Evolutionary conservation across 495 filamentous ascomycete species (phyloP).

Genomic region (Lophium mytilinum): DNA sequence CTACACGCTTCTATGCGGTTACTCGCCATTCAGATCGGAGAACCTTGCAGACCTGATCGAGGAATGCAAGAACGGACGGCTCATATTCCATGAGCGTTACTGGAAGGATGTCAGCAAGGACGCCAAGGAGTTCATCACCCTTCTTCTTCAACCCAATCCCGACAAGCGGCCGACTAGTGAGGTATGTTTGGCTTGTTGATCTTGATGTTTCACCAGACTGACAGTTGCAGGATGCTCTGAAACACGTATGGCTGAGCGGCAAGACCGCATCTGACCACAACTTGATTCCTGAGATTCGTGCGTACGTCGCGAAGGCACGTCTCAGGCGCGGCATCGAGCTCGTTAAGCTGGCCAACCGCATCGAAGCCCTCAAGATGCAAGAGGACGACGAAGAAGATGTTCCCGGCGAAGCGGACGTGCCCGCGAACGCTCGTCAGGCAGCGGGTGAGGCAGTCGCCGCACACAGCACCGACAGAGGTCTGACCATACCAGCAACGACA

Average conservation of each 20-base stretch:
- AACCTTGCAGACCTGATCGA: conserved; percentile 90
- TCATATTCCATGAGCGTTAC: conserved; percentile 96
- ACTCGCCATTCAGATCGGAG: conserved; percentile 95
- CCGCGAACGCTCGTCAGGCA: conserved; percentile 45
- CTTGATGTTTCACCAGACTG: background rate
- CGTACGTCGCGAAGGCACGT: conserved; percentile 84
- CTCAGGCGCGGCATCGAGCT: conserved; percentile 92
- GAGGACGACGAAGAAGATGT: conserved; percentile 79
- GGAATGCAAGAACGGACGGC: conserved; percentile 79
- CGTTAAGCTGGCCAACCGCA: conserved; percentile 93
- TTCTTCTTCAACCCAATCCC: conserved; percentile 71
- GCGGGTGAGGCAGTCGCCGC: conserved; percentile 32
- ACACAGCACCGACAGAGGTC: conserved; percentile 31
- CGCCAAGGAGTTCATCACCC: conserved; percentile 88
- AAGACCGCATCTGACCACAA: conserved; percentile 88
- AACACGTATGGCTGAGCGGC: conserved; percentile 85
- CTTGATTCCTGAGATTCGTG: conserved; percentile 91
- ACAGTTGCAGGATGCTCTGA: conserved; percentile 57
- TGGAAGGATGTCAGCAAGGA: conserved; percentile 97
- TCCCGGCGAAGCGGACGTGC: conserved; percentile 53
- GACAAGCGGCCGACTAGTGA: conserved; percentile 69
- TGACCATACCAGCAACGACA: conserved; percentile 22
- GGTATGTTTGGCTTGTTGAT: conserved; percentile 36
- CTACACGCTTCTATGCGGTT: conserved; percentile 97
- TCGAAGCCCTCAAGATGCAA: conserved; percentile 92